Evolutionary conservation across 2,329 filamentous ascomycete species (phyloP), one percentile per base, ranked within the genome.

Genomic region (Pseudogymnoascus sp.): DNA sequence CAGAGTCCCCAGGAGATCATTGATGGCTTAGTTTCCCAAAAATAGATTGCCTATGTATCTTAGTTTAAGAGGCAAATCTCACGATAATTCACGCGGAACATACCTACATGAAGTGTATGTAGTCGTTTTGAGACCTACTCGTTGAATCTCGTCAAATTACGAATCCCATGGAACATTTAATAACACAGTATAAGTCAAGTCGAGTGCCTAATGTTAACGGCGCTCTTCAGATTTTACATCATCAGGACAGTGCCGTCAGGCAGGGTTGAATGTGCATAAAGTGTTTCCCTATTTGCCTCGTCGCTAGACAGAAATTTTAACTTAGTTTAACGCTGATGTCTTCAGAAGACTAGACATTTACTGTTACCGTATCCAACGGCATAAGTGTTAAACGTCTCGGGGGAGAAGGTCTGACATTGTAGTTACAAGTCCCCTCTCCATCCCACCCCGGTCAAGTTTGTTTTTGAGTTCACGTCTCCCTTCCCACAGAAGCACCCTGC

Each of bases 1-100:
- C 23, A 69, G 63, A 67, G 66, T 14, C 59, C 71, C 63, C 69
- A 71, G 53, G 68, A 66, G 59, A 60, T 60, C n/a, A 40, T 60
- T 12, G 59, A 60, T 31, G 59, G 59, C 21, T 31, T 60, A 42
- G 59, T 35, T 60, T 40, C 38, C 35, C 38, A 60, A 60, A 42
- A 60, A 60, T 38, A 40, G 38, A 42, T 38, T 38, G 21, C 38
- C 35, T 25, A 60, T 38, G 38, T 60, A 60, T 42, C 18, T 25
- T 60, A 25, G 21, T 60, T 60, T 25, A 31, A 31, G n/a, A 16
- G 38, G 59, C 59, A 60, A 28, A 60, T 40, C 33, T 40, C 18
- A 60, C 18, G 4, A 60, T 40, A 25, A 42, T 60, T 60, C 35
- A 40, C 35, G 12, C 16, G 59, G 5, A 12, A 6, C 25, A 60